Evolutionary conservation across 2,329 filamentous ascomycete genomes (phyloP), one percentile per base, ranked within the genome.

Genomic region (Epichloe gansuensis): DNA sequence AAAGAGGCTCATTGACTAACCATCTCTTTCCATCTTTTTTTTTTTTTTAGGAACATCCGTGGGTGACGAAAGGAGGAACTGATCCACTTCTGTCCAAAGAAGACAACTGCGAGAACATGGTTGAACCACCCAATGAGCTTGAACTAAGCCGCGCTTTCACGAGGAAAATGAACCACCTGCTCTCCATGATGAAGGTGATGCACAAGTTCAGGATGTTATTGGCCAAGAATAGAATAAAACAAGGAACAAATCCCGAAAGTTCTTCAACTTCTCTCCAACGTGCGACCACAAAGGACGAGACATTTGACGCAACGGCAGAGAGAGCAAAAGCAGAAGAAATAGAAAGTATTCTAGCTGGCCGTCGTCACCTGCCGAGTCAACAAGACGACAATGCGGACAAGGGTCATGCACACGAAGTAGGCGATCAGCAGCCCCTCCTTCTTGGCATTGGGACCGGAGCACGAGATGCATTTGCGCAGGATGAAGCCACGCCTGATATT

Each of bases 71-170:
- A 61, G 70, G 78, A 52, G 90, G 89, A 13, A 77, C 72, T 7
- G 91, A 97, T 66, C 81, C 81, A 55, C 72, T 98, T 13, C 74
- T 97, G 12, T 80, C 88, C 7, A 77, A 80, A 44, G 85, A 89
- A 57, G 90, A 96, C 63, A 98, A 98, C 60, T 94, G 87, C 43
- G 80, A 84, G 11, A 77, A 89, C 57, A 72, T 89, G 15, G 75
- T 97, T 35, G 87, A 89, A 55, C 80, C 83, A 5, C 91, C 91
- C 1, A 97, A 91, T 53, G 87, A 93, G 59, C 82, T 90, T 52
- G 93, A 98, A 68, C 80, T 96, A 63, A 89, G 89, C 60, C 82
- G 85, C 57, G 93, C 93, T 13, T 94, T 97, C 57, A 97, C 93
- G 3, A 81, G 80, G 25, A 94, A 89, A 62, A 89, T 97, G 78